Conservation (phyloP, 2,329 filamentous ascomycete genomes). For the Septoria petroselini region DNA sequence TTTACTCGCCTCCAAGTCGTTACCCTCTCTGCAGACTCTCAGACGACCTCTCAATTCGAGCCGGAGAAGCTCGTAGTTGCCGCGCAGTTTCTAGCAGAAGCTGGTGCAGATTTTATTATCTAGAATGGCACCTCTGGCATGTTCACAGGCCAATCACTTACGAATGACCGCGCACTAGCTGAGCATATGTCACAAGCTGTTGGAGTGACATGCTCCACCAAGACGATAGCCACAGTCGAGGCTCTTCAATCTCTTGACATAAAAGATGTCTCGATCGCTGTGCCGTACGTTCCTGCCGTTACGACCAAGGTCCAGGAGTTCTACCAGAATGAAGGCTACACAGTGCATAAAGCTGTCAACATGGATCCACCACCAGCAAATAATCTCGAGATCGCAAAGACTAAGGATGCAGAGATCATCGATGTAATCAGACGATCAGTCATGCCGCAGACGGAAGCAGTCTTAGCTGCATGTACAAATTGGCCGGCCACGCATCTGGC, state of each 20-base stretch:
- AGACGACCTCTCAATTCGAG: conserved; percentile 38
- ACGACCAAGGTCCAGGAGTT: conserved; percentile 23
- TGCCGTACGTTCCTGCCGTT: conserved; percentile 23
- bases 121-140: conserved; percentile 37
- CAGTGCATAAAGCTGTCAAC: conserved; percentile 15
- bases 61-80: conserved; percentile 32
- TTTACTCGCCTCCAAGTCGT: conserved; percentile 46
- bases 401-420: conserved; percentile 25
- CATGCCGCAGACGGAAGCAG: conserved; percentile 31
- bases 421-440: conserved; percentile 31
- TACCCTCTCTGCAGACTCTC: conserved; percentile 39
- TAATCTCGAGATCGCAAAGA: conserved; percentile 26
- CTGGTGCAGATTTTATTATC: conserved; percentile 34
- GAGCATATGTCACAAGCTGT: conserved; percentile 21
- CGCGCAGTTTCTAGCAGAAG: conserved; percentile 35
- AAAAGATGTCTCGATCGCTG: conserved; percentile 23
- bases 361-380: conserved; percentile 17
- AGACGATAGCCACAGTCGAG: conserved; percentile 26
- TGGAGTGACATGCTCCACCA: conserved; percentile 25
- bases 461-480: conserved; percentile 39
- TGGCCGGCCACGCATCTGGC: conserved; percentile 34
- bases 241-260: conserved; percentile 20
- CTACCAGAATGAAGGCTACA: conserved; percentile 18
- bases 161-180: conserved; percentile 19
- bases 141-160: conserved; percentile 31